Base-by-base conservation (phyloP, 129 eudicot genomes). In the Calendula officinalis region DNA sequence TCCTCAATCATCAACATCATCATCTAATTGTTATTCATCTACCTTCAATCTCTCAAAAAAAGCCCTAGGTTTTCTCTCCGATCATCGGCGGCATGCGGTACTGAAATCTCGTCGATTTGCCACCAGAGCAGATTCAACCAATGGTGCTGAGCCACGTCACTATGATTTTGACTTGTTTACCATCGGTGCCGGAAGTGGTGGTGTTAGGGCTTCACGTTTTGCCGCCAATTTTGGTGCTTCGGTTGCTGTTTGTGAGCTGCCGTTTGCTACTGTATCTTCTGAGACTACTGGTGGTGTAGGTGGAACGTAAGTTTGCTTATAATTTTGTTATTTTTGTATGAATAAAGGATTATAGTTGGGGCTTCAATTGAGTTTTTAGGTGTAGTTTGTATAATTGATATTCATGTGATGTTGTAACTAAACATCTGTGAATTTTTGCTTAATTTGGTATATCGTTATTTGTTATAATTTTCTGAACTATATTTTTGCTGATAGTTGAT, bases 181-280 rank as follows among this genome's bases (percentile, higher is more conserved):
- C 1, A 83, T 94, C 43, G 99, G 99, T 14, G 99, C 99, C 47
- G 99, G 99, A 3, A 88, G 96, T 16, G 99, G 99, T 16, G 99
- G 99, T 34, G 99, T 94, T 42, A 81, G 99, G 78, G 99, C 99
- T 62, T 94, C 99, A 4, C 91, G 99, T 33, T 94, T 88, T 64
- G 99, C 99, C 6, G 70, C 99, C 60, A 88, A 80, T 86, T 80
- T 81, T 42, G 99, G 99, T 4, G 99, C 99, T 43, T 76, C 84
- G 0, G 97, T 88, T 13, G 99, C 97, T 42, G 84, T 94, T 42
- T 94, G 99, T 46, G 99, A 94, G 84, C 90, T 94, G 49, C 99
- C 99, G 35, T 94, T 94, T 49, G 72, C 85, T 35, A 94, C 99
- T 5, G 74, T 94, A 5, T 88, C 99, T 4, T 94, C 99, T 7